Percentiles rank a stretch among this genome's conserved stretches.
Evolutionary conservation across 108 stramenopile species (phyloP).

Genomic region (Nannochloropsis salina): DNA sequence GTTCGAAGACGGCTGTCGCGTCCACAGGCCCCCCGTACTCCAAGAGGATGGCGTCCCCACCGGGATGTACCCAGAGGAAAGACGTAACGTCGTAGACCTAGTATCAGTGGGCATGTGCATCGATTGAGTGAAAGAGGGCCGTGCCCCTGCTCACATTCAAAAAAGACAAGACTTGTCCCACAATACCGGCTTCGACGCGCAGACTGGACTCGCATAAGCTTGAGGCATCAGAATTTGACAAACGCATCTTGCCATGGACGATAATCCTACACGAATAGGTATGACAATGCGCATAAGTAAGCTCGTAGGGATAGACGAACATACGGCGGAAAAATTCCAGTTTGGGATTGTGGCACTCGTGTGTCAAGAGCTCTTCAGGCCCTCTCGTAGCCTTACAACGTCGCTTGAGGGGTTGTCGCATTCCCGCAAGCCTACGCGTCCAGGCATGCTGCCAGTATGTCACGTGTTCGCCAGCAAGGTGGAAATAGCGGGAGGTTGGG

Average conservation of each 20-base stretch:
- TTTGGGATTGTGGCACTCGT: neutral
- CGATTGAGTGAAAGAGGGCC: neutral
- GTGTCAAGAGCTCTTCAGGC: neutral
- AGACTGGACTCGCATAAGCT: no score
- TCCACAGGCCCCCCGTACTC: neutral
- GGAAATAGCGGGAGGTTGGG: neutral
- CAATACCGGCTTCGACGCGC: no score
- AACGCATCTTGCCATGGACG: neutral
- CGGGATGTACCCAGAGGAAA: neutral
- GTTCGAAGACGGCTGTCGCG: neutral
- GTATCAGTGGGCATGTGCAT: neutral
- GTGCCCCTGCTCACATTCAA: no score
- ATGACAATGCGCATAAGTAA: neutral
- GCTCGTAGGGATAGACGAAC: neutral
- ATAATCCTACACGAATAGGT: neutral
- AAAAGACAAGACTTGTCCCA: no score
- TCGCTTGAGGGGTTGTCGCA: neutral
- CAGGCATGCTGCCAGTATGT: neutral
- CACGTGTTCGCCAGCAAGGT: neutral
- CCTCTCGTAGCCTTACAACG: neutral
- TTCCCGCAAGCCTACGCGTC: neutral
- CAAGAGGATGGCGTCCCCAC: neutral
- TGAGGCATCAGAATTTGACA: neutral
- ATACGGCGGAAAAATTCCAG: conserved; percentile 4
- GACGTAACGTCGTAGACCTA: neutral